Base-by-base conservation (phyloP, 1,284 basidiomycete species). In the Trichosporon coremiiforme region DNA sequence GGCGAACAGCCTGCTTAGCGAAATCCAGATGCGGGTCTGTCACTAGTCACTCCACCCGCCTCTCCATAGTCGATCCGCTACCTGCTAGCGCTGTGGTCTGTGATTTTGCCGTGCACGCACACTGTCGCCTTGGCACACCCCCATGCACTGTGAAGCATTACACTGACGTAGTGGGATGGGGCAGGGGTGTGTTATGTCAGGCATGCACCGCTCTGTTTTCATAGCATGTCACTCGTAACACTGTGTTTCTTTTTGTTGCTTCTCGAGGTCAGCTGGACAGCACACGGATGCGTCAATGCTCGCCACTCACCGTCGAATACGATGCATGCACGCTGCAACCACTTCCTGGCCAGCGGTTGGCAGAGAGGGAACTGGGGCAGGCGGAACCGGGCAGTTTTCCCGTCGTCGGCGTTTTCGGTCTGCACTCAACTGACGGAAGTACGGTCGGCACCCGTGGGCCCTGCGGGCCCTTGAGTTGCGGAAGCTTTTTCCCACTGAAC, bases 321-420 rank as follows among this genome's bases (percentile, higher is more conserved):
- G 50, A 53, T 53, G 50, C 50, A 53, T 53, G 50, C 50, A 53
- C 50, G 50, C 45, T n/a, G 17, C 2, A 45, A n/a, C 20, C 15
- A 4, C 50, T 3, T 17, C 50, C n/a, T 17, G 22, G 50, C 50
- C 50, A 53, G 50, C 50, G 50, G 20, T 53, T 53, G 50, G 50
- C 50, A 53, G 50, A 20, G 50, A 22, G n/a, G 50, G 20, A 17
- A 20, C 2, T 53, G 50, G 50, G 50, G 50, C 50, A 53, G 50
- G 50, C 50, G 50, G 50, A 53, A 53, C 50, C 57, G 57, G 57
- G 57, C 29, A 33, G 57, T 62, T 62, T 62, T 62, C 57, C 57
- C 57, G 57, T 62, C 57, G 57, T 62, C 57, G 57, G 57, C 57
- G 57, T 62, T 62, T 62, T 62, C 57, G 57, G 57, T 62, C 57